Base-by-base conservation (phyloP, 176 grass and related monocot genomes). In the Puccinellia tenuiflora region DNA sequence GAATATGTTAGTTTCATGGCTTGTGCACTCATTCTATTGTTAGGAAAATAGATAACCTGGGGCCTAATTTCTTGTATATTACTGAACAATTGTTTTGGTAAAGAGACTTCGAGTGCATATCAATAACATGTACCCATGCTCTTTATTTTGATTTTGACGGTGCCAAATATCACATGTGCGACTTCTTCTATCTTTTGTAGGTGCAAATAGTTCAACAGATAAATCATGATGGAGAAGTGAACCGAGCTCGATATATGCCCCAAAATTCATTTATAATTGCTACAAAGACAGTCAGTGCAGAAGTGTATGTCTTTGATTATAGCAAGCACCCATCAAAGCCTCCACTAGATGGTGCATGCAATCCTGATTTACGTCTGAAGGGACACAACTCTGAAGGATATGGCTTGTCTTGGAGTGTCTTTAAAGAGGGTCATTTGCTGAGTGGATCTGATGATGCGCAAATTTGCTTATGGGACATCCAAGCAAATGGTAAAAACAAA, bases 131-230 rank as follows among this genome's bases (percentile, higher is more conserved):
- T 59, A 34, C 67, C 9, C 25, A 77, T 56, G 40, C 15, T 70
- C 30, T 57, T 76, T 77, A 65, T 81, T 22, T 47, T 53, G 3
- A 22, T 25, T 22, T 47, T 70, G 66, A 6, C 29, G 3, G 35
- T 76, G 34, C 5, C 13, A 67, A 6, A 30, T 38, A 26, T 84
- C 71, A 14, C 63, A 46, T 10, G 55, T 43, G 53, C 35, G 20
- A 7, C 50, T 9, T 81, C 45, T 20, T 69, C 24, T 82, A 78
- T 37, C 62, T 60, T 80, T 77, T 81, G 47, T 83, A 99, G 96
- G 96, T 99, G 74, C 96, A 94, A 99, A 92, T 99, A 81, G 90
- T 99, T 93, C 93, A 99, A 60, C 95, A 98, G 86, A 98, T 98
- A 88, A 98, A 95, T 81, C 95, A 98, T 91, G 95, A 98, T 73